Evolutionary conservation across 73 alveolate genomes (phyloP), one percentile per base, ranked within the genome.

Genomic region (Uronychia binucleata): DNA sequence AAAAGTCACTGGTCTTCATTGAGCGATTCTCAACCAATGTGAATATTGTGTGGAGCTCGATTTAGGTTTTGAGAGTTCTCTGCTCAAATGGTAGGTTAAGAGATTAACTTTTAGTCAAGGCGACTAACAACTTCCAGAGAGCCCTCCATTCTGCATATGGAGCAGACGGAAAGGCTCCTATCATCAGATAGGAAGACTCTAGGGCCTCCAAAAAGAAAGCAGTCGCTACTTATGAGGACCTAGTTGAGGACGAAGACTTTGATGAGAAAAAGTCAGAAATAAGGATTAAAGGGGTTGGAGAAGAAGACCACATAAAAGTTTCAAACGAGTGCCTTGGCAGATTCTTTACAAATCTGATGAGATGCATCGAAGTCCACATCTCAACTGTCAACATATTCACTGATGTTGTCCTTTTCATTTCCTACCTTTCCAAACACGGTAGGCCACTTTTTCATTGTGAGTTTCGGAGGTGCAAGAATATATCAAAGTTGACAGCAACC

Each of bases 11-110:
- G 11, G 26, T 78, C 31, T 86, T 86, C 77, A 32, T 86, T 1
- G 57, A 46, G n/a, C n/a, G 77, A 29, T 84, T 77, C 57, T n/a
- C 76, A n/a, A 77, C 74, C 31, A 86, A 86, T 33, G 77, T 84
- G 13, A 86, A 86, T 60, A 86, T 86, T 13, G 35, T 31, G 27
- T 86, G 92, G 92, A 28, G 83, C 28, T 78, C 83, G 0, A 59
- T 86, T 34, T 29, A 86, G 34, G 75, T 86, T 27, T 46, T 86
- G 31, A 77, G 92, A 86, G 27, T 86, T 34, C 34, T 86, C 29
- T 86, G 92, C 59, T 77, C 83, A 33, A 77, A 84, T 77, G 82
- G 82, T 77, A 76, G 81, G 27, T 33, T 79, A 27, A 59, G 26
- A 59, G 31, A 26, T 14, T 82, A 28, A 31, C 28, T 8, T 57